Evolutionary conservation across 208 protist genomes (phyloP), one percentile per base, ranked within the genome.

Genomic region (Leishmania tropica): DNA sequence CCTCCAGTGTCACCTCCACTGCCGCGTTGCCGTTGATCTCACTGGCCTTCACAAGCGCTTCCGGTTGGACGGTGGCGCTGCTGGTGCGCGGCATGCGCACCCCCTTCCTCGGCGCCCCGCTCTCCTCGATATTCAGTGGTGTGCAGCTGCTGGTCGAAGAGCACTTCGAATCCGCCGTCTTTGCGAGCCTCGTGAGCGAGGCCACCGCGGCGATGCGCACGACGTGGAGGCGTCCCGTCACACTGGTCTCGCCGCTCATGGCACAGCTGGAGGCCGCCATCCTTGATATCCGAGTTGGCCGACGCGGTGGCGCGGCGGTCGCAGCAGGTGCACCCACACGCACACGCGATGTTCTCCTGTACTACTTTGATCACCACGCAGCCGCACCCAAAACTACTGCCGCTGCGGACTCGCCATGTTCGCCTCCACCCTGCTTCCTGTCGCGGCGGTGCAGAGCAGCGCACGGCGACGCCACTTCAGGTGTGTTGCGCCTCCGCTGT

Each of bases 21-120:
- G 65, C 60, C 37, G 45, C 17, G 47, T 45, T 11, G 24, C 75
- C 75, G 19, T 64, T 64, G 67, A 56, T 94, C 37, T 83, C 83
- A 10, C 60, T 91, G 54, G 83, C 86, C 68, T 80, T 92, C 76
- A 83, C 83, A 54, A 88, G 84, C 45, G 74, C 75, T 24, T 68
- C 71, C 6, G 92, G 90, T 1, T 96, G 92, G 92, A 88, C 86
- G 21, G 80, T 96, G 35, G 81, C 85, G 64, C 60, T 93, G 53
- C 77, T 83, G 28, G 83, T 93, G 40, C 85, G 88, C 68, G 79
- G 84, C 13, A 87, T 84, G 74, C 77, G 84, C 15, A 84, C 80
- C 67, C 87, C 83, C 31, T 96, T 90, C 78, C 79, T 86, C 40
- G 92, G 92, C 21, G 28, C 90, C 21, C 84, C 92, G n/a, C 85